phyloP scores from a whole-genome alignment of 495 filamentous ascomycete species.

The Amorphotheca resinae region DNA sequence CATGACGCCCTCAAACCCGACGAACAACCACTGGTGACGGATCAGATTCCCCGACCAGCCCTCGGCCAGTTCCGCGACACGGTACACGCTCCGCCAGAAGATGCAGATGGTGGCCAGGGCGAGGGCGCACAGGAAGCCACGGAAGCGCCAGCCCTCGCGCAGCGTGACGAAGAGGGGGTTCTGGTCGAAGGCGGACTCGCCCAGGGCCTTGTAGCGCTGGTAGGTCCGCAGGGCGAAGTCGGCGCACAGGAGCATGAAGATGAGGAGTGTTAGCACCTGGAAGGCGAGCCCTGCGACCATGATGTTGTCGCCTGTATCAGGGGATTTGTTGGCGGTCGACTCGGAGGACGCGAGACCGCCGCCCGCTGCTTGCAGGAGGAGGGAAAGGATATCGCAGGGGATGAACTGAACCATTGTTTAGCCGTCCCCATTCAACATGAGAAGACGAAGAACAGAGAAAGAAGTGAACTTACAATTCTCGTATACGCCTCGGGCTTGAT shows the following conservation, averaged over 20 bases:
- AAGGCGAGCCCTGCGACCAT: constrained; percentile 52
- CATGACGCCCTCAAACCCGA: constrained; percentile 48
- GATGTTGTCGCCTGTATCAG: constrained; percentile 40
- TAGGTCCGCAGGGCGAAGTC: constrained; percentile 8
- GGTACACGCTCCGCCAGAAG: constrained; percentile 26
- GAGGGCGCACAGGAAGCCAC: constrained; percentile 13
- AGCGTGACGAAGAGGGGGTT: constrained; percentile 8
- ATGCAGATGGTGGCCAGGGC: constrained; percentile 23
- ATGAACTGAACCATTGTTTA: constrained; percentile 31
- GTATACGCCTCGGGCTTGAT: constrained; percentile 43
- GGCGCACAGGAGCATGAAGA: constrained; percentile 7
- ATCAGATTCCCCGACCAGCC: constrained; percentile 29
- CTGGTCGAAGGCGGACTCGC: constrained; percentile 11
- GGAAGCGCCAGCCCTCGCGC: constrained; percentile 10
- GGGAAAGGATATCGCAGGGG: constrained; percentile 47
- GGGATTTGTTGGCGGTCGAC: constrained; percentile 23
- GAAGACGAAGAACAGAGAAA: not conserved
- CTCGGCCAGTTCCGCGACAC: constrained; percentile 25
- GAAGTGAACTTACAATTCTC: constrained; percentile 10
- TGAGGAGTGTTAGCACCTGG: constrained; percentile 31
- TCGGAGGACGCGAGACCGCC: constrained; percentile 42
- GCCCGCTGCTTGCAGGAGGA: constrained; percentile 50
- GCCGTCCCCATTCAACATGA: too few species aligned
- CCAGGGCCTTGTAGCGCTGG: constrained; percentile 11
- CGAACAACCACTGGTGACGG: constrained; percentile 39